Evolutionary conservation across 2,329 filamentous ascomycete species (phyloP).

Genomic region (Shiraia bambusicola): DNA sequence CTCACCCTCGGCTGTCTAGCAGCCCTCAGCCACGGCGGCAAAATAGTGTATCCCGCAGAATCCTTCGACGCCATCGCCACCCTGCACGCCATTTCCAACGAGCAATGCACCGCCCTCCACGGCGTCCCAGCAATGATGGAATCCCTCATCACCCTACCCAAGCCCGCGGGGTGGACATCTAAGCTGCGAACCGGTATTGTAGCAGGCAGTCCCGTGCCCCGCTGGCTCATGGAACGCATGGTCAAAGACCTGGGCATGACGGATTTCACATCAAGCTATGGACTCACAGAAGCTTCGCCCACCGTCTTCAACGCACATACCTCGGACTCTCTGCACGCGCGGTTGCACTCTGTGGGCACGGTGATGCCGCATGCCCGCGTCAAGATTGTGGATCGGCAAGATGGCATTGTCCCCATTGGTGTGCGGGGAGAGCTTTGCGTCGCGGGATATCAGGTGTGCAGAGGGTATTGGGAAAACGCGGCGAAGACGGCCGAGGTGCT

Average conservation of each 20-base stretch:
- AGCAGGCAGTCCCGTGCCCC: slow-evolving; percentile 74
- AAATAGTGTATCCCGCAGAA: slow-evolving; percentile 72
- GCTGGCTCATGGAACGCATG: slow-evolving; percentile 72
- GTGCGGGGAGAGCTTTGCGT: slow-evolving; percentile 74
- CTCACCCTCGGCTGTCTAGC: slow-evolving; percentile 75
- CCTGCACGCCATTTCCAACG: slow-evolving; percentile 60
- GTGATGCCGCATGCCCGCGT: slow-evolving; percentile 72
- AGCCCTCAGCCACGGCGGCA: slow-evolving; percentile 71
- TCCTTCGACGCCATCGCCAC: slow-evolving; percentile 70
- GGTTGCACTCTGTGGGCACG: slow-evolving; percentile 72
- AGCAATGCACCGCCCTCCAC: slow-evolving; percentile 67
- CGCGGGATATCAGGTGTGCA: slow-evolving; percentile 73
- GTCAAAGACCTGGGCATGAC: slow-evolving; percentile 72
- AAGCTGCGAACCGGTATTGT: slow-evolving; percentile 73
- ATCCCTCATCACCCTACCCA: slow-evolving; percentile 56
- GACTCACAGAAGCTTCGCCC: slow-evolving; percentile 75
- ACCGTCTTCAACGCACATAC: slow-evolving; percentile 81
- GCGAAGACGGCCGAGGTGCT: slow-evolving; percentile 74
- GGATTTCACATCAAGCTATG: slow-evolving; percentile 60
- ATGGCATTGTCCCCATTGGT: slow-evolving; percentile 67
- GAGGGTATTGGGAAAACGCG: slow-evolving; percentile 65
- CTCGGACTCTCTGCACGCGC: slow-evolving; percentile 66
- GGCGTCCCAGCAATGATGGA: slow-evolving; percentile 87
- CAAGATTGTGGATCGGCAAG: slow-evolving; percentile 73
- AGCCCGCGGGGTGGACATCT: slow-evolving; percentile 47